Base-by-base conservation (phyloP, 2,329 filamentous ascomycete genomes). In the Madurella fahalii region DNA sequence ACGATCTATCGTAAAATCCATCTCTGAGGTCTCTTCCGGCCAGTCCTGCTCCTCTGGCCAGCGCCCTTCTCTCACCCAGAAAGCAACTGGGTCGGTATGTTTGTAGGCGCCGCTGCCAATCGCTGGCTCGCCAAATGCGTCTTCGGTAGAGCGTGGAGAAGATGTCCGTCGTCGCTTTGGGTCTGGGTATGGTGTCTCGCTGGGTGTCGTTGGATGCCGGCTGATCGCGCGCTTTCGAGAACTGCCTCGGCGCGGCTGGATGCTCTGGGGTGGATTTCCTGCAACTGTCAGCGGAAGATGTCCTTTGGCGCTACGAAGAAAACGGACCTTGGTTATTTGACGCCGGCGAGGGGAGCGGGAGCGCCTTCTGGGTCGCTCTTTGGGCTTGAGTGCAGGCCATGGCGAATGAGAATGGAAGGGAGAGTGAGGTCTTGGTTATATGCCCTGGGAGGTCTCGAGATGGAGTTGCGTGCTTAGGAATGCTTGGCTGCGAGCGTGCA, bases 11-110 rank as follows among this genome's bases (percentile, higher is more conserved):
- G n/a, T 25, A 25, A 25, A 25, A 25, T n/a, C n/a, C n/a, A n/a
- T n/a, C n/a, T n/a, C n/a, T n/a, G n/a, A n/a, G n/a, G n/a, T n/a
- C n/a, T n/a, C n/a, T n/a, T n/a, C n/a, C n/a, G n/a, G n/a, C n/a
- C n/a, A n/a, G n/a, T n/a, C n/a, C n/a, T 25, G 7, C 7, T 72
- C 64, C 62, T 74, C 69, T 44, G 49, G 55, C 59, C 55, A 61
- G 57, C 51, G 51, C 31, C 50, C 49, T 58, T 59, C 49, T 50
- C 56, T 45, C 30, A 32, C 7, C 59, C 49, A 61, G 50, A 54
- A 56, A 40, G 44, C 43, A 60, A 58, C 40, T 12, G 51, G 57
- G 46, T 54, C 45, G 50, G 20, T 56, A 15, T 57, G 47, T 56
- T 50, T 43, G 30, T 52, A 5, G 44, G 52, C 51, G 46, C 53